Base-by-base conservation (phyloP, 2,329 filamentous ascomycete genomes). In the Setomelanomma holmii region DNA sequence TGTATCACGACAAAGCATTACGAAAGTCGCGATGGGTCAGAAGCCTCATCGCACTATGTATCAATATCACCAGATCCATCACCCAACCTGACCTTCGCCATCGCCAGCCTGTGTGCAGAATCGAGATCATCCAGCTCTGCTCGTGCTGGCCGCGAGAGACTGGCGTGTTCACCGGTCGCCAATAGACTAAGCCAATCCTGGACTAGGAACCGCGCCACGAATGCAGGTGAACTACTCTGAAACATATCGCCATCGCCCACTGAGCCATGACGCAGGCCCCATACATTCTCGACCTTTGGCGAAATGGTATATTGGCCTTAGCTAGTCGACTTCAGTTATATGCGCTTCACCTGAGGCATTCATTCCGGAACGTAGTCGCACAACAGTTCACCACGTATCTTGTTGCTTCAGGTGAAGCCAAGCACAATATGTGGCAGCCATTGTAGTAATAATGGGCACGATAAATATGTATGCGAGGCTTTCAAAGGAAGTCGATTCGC, bases 141-240 rank as follows among this genome's bases (percentile, higher is more conserved):
- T n/a, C n/a, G n/a, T n/a, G n/a, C n/a, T n/a, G n/a, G n/a, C n/a
- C n/a, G n/a, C n/a, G n/a, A n/a, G n/a, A n/a, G n/a, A n/a, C n/a
- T n/a, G n/a, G n/a, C 20, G 16, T 19, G 17, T 45, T 45, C 42
- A 45, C 43, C 43, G 33, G 43, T 45, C 14, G 5, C 40, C 24
- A 21, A 8, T 20, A 45, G 20, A 23, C 43, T 21, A 36, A 22
- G 19, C 20, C 33, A 4, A 14, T 23, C 27, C 11, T 4, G 34
- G 21, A 17, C 33, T n/a, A 8, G 12, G 23, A 19, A 21, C 20
- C 12, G 19, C 43, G 30, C 43, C 20, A 36, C 20, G 19, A 8
- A 45, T 45, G 43, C 33, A 45, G 12, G 43, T n/a, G 12, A 17
- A 20, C 20, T 38, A 38, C 30, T 30, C 30, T 45, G 43, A 45